phyloP scores from a whole-genome alignment of 2,329 filamentous ascomycete species.

The Nothopassalora personata region DNA sequence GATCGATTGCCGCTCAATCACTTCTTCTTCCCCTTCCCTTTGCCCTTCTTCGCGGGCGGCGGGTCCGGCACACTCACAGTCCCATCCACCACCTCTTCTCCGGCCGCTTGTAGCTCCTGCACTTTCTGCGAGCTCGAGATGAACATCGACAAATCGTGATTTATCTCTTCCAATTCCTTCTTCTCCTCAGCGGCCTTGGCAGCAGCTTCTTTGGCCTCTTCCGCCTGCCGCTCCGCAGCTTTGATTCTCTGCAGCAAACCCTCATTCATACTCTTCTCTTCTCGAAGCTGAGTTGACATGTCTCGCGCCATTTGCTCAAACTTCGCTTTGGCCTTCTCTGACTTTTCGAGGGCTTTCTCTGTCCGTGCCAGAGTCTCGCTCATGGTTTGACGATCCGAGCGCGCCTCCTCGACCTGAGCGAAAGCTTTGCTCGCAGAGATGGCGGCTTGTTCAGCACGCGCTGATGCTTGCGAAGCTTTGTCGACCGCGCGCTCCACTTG shows the following conservation, averaged over 20 bases:
- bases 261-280: conserved; percentile 80
- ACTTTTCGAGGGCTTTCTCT: conserved; percentile 67
- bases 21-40: conserved; percentile 45
- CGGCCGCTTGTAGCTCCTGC: conserved; percentile 54
- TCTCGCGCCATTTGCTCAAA: conserved; percentile 70
- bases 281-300: conserved; percentile 69
- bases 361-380: conserved; percentile 59
- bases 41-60: conserved; percentile 34
- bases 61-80: conserved; percentile 52
- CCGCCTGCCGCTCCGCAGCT: conserved; percentile 57
- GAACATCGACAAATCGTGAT: conserved; percentile 80
- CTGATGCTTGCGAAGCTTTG: conserved; percentile 72
- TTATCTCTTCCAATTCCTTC: conserved; percentile 74
- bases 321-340: conserved; percentile 63
- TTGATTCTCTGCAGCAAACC: conserved; percentile 77
- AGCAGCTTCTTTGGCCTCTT: conserved; percentile 48
- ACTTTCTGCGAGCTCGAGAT: conserved; percentile 79
- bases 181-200: conserved; percentile 49
- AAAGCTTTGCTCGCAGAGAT: conserved; percentile 44
- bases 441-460: conserved; percentile 59
- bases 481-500: conserved; percentile 82
- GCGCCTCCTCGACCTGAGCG: conserved; percentile 49
- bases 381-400: conserved; percentile 48
- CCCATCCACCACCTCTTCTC: conserved; percentile 67
- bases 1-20: conserved; percentile 1